phyloP scores from a whole-genome alignment of 2,329 filamentous ascomycete genomes.

The Fusarium liriodendri region DNA sequence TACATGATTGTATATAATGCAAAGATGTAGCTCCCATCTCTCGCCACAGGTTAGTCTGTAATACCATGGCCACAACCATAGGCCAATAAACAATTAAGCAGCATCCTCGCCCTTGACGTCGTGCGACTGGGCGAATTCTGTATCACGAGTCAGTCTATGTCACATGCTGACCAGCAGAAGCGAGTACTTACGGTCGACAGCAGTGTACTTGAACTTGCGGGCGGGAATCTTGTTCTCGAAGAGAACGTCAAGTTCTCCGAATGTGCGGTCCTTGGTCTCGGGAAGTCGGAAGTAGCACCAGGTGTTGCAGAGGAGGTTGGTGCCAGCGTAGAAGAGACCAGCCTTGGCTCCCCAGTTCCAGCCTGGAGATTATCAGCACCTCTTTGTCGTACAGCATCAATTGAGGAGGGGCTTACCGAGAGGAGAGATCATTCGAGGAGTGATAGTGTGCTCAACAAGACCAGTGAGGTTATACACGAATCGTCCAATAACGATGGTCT shows the following conservation, averaged over 20 bases:
- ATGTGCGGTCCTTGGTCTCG: constrained; percentile 45
- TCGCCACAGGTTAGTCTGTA: too few relatives aligned
- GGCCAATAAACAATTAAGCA: background rate
- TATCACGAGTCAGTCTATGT: background rate
- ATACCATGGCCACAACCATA: background rate
- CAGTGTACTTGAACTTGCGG: constrained; percentile 44
- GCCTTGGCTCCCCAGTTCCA: constrained; percentile 51
- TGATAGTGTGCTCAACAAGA: constrained; percentile 53
- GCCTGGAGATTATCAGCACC: background rate
- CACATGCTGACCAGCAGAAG: too few relatives aligned
- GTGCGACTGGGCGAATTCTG: constrained; percentile 16
- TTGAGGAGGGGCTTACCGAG: background rate
- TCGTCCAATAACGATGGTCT: constrained; percentile 58
- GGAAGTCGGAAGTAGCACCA: constrained; percentile 49
- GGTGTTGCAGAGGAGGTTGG: constrained; percentile 50
- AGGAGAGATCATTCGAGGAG: constrained; percentile 48
- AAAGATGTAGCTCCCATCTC: background rate
- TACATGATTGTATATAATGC: background rate
- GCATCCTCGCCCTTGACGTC: constrained; percentile 1
- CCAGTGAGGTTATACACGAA: constrained; percentile 56
- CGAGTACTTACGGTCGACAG: constrained; percentile 37
- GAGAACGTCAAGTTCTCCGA: constrained; percentile 44
- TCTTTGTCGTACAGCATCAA: too few relatives aligned
- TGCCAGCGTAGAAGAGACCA: constrained; percentile 50
- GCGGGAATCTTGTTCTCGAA: constrained; percentile 40